phyloP scores from a whole-genome alignment of 768 basidiomycete species.

The Rhodotorula sphaerocarpa region DNA sequence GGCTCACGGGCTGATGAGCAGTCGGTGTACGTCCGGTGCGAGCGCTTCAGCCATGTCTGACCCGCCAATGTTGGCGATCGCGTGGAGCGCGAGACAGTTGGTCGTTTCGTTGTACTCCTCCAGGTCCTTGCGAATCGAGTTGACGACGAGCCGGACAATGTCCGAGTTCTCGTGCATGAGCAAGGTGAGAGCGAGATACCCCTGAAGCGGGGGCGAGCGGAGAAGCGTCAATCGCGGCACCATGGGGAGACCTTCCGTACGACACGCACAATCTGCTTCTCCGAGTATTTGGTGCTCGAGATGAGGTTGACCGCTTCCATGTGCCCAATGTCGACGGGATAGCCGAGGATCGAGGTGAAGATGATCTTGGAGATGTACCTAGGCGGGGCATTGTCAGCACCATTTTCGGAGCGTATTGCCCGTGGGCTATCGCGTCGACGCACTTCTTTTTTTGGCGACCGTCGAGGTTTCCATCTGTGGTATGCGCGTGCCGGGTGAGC shows the following conservation, averaged over 20 bases:
- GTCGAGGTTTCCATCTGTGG: slow-evolving; percentile 46
- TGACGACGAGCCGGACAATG: slow-evolving; percentile 89
- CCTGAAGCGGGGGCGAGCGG: slow-evolving; percentile 56
- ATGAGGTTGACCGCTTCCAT: slow-evolving; percentile 99
- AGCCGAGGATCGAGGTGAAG: slow-evolving; percentile 97
- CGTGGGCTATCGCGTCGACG: not conserved
- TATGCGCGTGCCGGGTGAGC: not conserved
- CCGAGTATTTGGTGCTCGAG: slow-evolving; percentile 86
- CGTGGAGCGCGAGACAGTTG: slow-evolving; percentile 93
- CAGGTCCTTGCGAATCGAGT: slow-evolving; percentile 94
- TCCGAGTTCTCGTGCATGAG: slow-evolving; percentile 99
- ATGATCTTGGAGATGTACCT: slow-evolving; percentile 98
- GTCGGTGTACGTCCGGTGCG: slow-evolving; percentile 82
- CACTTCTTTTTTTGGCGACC: slow-evolving; percentile 49
- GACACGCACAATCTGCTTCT: slow-evolving; percentile 83
- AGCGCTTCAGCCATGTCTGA: slow-evolving; percentile 98
- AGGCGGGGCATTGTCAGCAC: not conserved
- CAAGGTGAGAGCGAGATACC: slow-evolving; percentile 91
- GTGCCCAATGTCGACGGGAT: slow-evolving; percentile 93
- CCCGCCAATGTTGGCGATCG: slow-evolving; percentile 95
- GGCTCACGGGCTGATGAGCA: slow-evolving; percentile 83
- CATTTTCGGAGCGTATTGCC: too few relatives aligned
- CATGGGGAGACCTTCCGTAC: slow-evolving; percentile 6
- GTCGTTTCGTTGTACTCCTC: slow-evolving; percentile 89
- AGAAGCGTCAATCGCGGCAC: too few relatives aligned